These are phyloP conservation scores for Wickerhamiella occidentalis DNA, from an alignment of 805 yeast genomes.

Conservation along the genomic window DNA sequence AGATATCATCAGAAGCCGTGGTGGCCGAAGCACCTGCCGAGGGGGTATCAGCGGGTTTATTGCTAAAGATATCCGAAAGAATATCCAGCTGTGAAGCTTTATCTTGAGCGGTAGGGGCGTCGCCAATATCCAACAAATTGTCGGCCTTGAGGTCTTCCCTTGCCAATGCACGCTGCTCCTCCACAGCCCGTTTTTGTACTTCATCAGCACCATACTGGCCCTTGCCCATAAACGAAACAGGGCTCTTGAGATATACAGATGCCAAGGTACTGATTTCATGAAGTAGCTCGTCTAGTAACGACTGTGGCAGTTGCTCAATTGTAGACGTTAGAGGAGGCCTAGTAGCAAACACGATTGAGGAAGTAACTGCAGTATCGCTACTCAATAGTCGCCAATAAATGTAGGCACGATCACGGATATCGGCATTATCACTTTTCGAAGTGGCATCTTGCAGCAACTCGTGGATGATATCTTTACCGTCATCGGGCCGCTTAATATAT, in stretches of 20 bases:
- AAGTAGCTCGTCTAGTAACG: slow-evolving; percentile 53
- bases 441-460: slow-evolving; percentile 65
- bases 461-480: slow-evolving; percentile 61
- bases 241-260: slow-evolving; percentile 81
- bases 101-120: slow-evolving; percentile 34
- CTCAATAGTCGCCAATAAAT: slow-evolving; percentile 80
- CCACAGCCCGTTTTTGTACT: slow-evolving; percentile 41
- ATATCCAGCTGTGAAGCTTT: slow-evolving; percentile 17
- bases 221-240: slow-evolving; percentile 44
- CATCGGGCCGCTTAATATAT: slow-evolving; percentile 46
- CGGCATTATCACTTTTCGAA: slow-evolving; percentile 71
- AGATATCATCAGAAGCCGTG: slow-evolving; percentile 33
- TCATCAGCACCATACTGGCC: slow-evolving; percentile 33
- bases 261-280: slow-evolving; percentile 73
- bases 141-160: slow-evolving; percentile 43
- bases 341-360: slow-evolving; percentile 44
- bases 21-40: slow-evolving; percentile 18
- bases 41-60: slow-evolving; percentile 16
- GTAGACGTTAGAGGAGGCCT: slow-evolving; percentile 64
- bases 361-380: slow-evolving; percentile 67
- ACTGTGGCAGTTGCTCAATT: slow-evolving; percentile 58
- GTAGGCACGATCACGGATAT: slow-evolving; percentile 72
- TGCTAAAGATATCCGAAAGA: slow-evolving; percentile 21
- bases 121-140: slow-evolving; percentile 75
- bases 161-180: slow-evolving; percentile 68